phyloP scores from a whole-genome alignment of 345 rosid genomes.

The Aurinia saxatilis region DNA sequence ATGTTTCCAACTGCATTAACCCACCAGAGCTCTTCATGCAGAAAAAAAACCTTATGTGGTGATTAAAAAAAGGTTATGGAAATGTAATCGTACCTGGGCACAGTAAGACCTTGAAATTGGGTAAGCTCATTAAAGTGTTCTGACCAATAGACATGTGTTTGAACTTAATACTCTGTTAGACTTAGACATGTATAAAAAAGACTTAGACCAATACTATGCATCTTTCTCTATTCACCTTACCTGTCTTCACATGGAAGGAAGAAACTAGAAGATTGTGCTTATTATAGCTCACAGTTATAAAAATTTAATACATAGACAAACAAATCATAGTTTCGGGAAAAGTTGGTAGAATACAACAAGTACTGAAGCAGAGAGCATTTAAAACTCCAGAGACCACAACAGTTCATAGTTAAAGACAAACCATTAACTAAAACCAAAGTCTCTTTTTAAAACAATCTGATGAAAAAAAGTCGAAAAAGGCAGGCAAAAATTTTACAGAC shows the following conservation, averaged over 20 bases:
- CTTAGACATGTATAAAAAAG: too few relatives aligned
- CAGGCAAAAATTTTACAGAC: slow-evolving; percentile 27
- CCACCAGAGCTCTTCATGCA: neutral
- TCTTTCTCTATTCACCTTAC: neutral
- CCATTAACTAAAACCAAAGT: slow-evolving; percentile 7
- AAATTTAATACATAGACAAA: neutral
- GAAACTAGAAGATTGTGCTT: slow-evolving; percentile 3
- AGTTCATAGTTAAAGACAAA: slow-evolving; percentile 8
- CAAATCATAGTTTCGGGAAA: neutral
- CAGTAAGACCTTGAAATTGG: neutral
- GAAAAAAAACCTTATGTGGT: neutral
- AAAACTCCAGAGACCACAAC: slow-evolving; percentile 12
- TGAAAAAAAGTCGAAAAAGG: neutral
- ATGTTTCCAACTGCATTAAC: slow-evolving; percentile 1
- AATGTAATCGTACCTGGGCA: slow-evolving; percentile 4
- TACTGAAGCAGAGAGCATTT: slow-evolving; percentile 11
- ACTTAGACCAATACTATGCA: neutral
- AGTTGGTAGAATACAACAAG: neutral
- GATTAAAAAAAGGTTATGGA: neutral
- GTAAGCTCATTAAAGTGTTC: slow-evolving; percentile 7
- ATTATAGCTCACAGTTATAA: neutral
- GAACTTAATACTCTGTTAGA: neutral
- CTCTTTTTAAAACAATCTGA: slow-evolving; percentile 7
- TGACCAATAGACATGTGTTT: slow-evolving; percentile 25
- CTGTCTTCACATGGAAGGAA: slow-evolving; percentile 11